Conservation (phyloP, 148 eudicot species). For the Rhododendron mucronatum region DNA sequence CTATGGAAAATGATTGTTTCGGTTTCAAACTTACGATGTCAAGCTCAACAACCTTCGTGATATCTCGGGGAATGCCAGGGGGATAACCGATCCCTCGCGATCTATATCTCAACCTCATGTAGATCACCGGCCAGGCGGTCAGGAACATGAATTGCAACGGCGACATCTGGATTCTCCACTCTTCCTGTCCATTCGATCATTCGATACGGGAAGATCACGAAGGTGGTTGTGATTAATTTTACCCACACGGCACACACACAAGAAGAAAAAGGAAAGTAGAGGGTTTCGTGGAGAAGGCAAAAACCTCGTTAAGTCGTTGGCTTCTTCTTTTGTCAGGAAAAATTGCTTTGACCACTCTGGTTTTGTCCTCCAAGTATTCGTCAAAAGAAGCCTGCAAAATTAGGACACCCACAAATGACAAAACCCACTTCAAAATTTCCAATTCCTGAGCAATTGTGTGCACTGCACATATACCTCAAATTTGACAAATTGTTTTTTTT, state of each 20-base stretch:
- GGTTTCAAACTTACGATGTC: slow-evolving; percentile 52
- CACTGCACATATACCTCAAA: background rate
- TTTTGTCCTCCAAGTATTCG: slow-evolving; percentile 77
- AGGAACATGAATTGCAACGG: slow-evolving; percentile 73
- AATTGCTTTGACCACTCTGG: slow-evolving; percentile 75
- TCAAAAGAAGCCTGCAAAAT: slow-evolving; percentile 77
- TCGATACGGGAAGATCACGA: too few species aligned
- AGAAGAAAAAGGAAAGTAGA: too few species aligned
- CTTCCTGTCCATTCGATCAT: slow-evolving; percentile 41
- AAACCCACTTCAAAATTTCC: background rate
- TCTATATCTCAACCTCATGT: slow-evolving; percentile 73
- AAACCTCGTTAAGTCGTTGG: slow-evolving; percentile 71
- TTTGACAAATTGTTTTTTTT: too few species aligned
- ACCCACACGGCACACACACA: too few species aligned
- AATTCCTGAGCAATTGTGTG: background rate
- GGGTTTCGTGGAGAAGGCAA: background rate
- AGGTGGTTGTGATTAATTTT: too few species aligned
- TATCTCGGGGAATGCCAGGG: slow-evolving; percentile 49
- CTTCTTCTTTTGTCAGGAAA: slow-evolving; percentile 83
- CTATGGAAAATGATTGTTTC: background rate
- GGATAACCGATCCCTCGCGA: slow-evolving; percentile 68
- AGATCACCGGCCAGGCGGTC: slow-evolving; percentile 64
- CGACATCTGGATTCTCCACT: slow-evolving; percentile 89
- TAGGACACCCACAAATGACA: background rate
- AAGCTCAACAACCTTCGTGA: slow-evolving; percentile 75